phyloP scores from a whole-genome alignment of 257 asterid genomes.

The Perilla frutescens region DNA sequence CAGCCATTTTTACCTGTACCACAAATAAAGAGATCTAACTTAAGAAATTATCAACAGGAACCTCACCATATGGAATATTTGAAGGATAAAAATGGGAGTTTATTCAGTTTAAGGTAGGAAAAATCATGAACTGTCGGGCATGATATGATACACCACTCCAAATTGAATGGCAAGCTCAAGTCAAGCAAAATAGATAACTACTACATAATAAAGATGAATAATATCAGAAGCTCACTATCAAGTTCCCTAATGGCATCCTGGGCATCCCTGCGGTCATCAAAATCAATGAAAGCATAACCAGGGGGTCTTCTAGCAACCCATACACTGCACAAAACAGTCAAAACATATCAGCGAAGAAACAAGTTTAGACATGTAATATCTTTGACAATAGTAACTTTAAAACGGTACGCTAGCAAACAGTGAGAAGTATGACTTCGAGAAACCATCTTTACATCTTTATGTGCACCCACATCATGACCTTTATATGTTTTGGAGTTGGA shows the following conservation, averaged over 20 bases:
- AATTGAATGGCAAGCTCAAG: neutral
- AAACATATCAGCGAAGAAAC: slow-evolving; percentile 1
- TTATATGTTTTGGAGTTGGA: neutral
- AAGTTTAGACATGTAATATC: neutral
- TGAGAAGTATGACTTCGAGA: neutral
- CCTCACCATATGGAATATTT: neutral
- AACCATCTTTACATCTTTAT: neutral
- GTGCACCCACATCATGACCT: too few relatives aligned
- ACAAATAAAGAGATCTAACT: neutral
- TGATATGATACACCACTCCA: neutral
- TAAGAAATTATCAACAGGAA: neutral
- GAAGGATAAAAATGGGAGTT: neutral
- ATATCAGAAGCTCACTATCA: slow-evolving; percentile 56
- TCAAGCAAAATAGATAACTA: neutral
- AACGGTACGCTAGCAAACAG: neutral
- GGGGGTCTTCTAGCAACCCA: slow-evolving; percentile 99
- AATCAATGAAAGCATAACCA: slow-evolving; percentile 91
- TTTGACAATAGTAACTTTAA: neutral
- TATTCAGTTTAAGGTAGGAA: neutral
- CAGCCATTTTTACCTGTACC: slow-evolving; percentile 89
- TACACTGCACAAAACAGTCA: slow-evolving; percentile 57
- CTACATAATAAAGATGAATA: neutral
- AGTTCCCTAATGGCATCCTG: slow-evolving; percentile 87
- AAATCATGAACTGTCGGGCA: neutral
- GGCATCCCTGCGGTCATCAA: slow-evolving; percentile 91